Conservation (phyloP, 768 basidiomycete species). For the Lenzites betulinus region DNA sequence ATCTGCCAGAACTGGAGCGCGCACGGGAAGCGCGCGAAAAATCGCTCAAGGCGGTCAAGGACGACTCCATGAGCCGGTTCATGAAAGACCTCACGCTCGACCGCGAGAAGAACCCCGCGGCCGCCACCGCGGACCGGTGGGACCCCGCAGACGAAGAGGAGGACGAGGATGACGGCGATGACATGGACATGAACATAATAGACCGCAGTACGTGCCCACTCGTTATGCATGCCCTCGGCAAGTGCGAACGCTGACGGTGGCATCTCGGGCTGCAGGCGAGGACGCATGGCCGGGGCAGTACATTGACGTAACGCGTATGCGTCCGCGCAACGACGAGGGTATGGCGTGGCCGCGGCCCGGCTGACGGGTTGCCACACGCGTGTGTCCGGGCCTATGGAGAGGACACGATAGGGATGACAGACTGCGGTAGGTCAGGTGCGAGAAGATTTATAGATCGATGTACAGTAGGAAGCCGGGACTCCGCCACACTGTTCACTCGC, state of each 20-base stretch:
- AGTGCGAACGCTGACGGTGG: conserved; percentile 18
- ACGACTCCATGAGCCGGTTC: conserved; percentile 74
- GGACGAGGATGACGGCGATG: conserved; percentile 52
- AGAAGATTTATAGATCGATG: not conserved
- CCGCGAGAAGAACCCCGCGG: conserved; percentile 61
- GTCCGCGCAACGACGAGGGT: conserved; percentile 53
- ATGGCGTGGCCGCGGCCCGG: conserved; percentile 76
- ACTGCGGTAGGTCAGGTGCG: not conserved
- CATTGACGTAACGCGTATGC: conserved; percentile 68
- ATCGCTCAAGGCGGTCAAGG: conserved; percentile 63
- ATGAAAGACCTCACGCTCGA: conserved; percentile 83
- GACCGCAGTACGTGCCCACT: conserved; percentile 61
- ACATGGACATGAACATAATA: conserved; percentile 55
- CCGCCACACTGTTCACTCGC: not conserved
- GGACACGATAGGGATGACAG: not conserved
- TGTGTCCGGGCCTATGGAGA: not conserved
- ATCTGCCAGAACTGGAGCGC: conserved; percentile 84
- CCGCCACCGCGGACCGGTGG: conserved; percentile 61
- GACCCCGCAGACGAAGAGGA: conserved; percentile 58
- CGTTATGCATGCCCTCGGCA: conserved; percentile 1
- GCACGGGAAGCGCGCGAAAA: conserved; percentile 66
- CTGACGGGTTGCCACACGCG: conserved; percentile 30
- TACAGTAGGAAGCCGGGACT: not conserved
- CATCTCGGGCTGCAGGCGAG: conserved; percentile 47
- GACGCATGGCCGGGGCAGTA: conserved; percentile 74